A percentile compares a stretch with the other conserved stretches of the same genome.
phyloP scores from a whole-genome alignment of 495 filamentous ascomycete genomes.

The Trichoderma gamsii region DNA sequence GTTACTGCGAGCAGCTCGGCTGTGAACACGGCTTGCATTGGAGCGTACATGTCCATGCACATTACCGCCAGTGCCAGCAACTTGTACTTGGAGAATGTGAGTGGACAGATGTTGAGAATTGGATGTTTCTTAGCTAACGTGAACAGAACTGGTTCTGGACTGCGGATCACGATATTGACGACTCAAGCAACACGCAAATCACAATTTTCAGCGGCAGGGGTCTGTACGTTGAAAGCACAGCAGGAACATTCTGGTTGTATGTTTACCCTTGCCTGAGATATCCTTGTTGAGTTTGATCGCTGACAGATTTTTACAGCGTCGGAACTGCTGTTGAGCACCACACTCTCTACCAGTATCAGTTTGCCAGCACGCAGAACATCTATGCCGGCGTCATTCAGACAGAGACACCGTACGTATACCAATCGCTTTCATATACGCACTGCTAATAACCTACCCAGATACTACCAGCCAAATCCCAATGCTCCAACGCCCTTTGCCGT shows the following conservation, averaged over 20 bases:
- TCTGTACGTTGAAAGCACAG: constrained; percentile 50
- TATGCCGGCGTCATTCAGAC: constrained; percentile 72
- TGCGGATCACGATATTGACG: constrained; percentile 71
- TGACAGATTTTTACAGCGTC: not conserved
- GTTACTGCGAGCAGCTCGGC: constrained; percentile 49
- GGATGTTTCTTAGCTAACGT: not conserved
- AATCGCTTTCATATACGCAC: not conserved
- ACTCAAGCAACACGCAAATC: constrained; percentile 50
- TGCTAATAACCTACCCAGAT: not conserved
- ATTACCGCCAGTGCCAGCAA: constrained; percentile 49
- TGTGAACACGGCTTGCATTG: constrained; percentile 53
- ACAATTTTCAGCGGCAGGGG: constrained; percentile 66
- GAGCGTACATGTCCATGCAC: constrained; percentile 63
- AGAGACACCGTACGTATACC: constrained; percentile 57
- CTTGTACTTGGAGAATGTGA: constrained; percentile 49
- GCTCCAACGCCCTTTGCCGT: constrained; percentile 58
- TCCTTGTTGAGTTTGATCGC: not conserved
- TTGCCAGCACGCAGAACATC: constrained; percentile 57
- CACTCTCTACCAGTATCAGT: constrained; percentile 72
- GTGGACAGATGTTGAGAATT: constrained; percentile 32
- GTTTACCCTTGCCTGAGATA: constrained; percentile 15
- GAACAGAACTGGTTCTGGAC: constrained; percentile 13
- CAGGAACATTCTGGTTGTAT: constrained; percentile 53
- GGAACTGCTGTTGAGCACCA: constrained; percentile 59
- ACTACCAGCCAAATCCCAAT: constrained; percentile 60